These are phyloP conservation scores for Cytospora piceicola DNA, from an alignment of 2,329 filamentous ascomycete genomes.

Conservation along the genomic window DNA sequence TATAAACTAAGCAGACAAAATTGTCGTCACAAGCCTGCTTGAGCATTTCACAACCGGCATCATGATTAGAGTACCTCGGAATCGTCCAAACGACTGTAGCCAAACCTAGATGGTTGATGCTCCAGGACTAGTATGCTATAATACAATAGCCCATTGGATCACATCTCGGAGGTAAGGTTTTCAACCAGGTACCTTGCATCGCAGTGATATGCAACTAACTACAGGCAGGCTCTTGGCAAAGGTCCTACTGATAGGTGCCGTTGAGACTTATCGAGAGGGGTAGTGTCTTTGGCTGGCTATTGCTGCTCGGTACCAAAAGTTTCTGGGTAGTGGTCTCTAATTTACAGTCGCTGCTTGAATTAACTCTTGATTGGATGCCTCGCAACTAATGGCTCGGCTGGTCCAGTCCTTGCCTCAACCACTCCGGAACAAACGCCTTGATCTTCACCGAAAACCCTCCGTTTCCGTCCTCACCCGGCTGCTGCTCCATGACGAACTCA, in stretches of 20 bases:
- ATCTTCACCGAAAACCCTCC: conserved; percentile 60
- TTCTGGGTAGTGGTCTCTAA: neutral
- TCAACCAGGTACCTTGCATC: neutral
- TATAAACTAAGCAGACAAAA: neutral
- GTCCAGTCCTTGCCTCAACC: conserved; percentile 58
- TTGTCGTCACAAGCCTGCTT: neutral
- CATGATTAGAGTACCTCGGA: neutral
- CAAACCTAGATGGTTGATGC: neutral
- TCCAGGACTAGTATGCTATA: neutral
- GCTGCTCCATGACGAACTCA: conserved; percentile 59
- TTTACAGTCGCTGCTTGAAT: neutral
- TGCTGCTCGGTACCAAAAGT: neutral
- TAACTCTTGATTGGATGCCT: conserved; percentile 7
- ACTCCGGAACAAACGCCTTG: conserved; percentile 83
- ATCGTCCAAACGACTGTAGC: neutral
- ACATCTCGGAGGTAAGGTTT: neutral
- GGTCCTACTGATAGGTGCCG: neutral
- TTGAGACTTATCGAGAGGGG: neutral
- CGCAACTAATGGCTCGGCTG: conserved; percentile 30
- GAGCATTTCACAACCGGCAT: neutral
- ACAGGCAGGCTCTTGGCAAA: neutral
- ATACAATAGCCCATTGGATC: neutral
- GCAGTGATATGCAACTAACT: neutral
- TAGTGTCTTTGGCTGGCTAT: neutral
- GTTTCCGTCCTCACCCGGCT: conserved; percentile 46